Conservation (phyloP, 768 basidiomycete genomes). For the Coprinellus micaceus region DNA sequence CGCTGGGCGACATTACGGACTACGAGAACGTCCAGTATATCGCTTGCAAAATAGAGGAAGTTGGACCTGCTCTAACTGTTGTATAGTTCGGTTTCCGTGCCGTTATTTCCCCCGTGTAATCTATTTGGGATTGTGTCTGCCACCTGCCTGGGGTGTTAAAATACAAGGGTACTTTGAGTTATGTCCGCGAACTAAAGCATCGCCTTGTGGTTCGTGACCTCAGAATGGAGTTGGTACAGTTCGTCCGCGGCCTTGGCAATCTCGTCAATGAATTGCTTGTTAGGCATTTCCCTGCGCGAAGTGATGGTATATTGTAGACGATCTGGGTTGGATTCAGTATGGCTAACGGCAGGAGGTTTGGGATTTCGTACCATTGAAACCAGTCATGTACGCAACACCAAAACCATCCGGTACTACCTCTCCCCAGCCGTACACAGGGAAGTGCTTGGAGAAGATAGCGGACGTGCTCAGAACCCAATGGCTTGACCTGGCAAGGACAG, state of each 20-base stretch:
- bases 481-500: slow-evolving; percentile 65
- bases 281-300: slow-evolving; percentile 81
- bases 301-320: slow-evolving; percentile 85
- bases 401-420: slow-evolving; percentile 94
- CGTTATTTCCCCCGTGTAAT: no score
- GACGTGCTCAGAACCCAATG: slow-evolving; percentile 91
- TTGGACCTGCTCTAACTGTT: background rate
- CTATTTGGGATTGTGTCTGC: no score
- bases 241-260: slow-evolving; percentile 63
- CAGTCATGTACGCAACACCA: slow-evolving; percentile 94
- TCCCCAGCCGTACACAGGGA: slow-evolving; percentile 90
- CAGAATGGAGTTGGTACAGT: slow-evolving; percentile 55
- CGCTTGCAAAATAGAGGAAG: background rate
- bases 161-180: no score
- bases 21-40: slow-evolving; percentile 5
- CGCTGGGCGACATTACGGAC: background rate
- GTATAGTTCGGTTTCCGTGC: no score
- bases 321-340: slow-evolving; percentile 40
- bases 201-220: slow-evolving; percentile 34
- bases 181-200: background rate
- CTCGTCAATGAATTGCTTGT: slow-evolving; percentile 67
- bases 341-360: background rate
- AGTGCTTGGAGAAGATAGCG: slow-evolving; percentile 80
- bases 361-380: slow-evolving; percentile 60
- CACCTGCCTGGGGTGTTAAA: no score